Conservation (phyloP, 345 rosid genomes). For the Erodium maritimum region DNA sequence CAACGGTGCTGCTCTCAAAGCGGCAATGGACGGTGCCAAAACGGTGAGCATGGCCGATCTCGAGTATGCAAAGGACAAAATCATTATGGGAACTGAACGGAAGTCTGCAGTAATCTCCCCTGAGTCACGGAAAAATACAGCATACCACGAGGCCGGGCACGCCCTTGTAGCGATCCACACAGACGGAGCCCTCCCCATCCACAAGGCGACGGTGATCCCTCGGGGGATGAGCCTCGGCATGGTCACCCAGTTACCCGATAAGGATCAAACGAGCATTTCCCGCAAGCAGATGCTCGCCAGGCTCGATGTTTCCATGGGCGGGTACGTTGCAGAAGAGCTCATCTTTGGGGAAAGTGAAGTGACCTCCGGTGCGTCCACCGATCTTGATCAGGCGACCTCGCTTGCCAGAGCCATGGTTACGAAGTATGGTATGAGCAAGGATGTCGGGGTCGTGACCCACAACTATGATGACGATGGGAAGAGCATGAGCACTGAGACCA, state of each 20-base stretch:
- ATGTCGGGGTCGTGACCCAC: slow-evolving; percentile 70
- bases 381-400: slow-evolving; percentile 70
- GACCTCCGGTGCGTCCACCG: slow-evolving; percentile 77
- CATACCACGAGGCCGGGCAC: slow-evolving; percentile 97
- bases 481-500: slow-evolving; percentile 96
- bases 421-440: slow-evolving; percentile 80
- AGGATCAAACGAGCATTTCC: slow-evolving; percentile 62
- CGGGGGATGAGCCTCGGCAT: slow-evolving; percentile 92
- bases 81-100: slow-evolving; percentile 96
- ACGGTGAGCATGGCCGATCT: slow-evolving; percentile 81
- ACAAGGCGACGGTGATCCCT: slow-evolving; percentile 92
- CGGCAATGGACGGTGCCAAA: slow-evolving; percentile 93
- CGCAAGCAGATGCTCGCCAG: slow-evolving; percentile 93
- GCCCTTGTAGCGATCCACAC: slow-evolving; percentile 91
- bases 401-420: slow-evolving; percentile 91
- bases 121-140: slow-evolving; percentile 58
- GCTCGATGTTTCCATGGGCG: slow-evolving; percentile 93
- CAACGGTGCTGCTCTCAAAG: slow-evolving; percentile 86
- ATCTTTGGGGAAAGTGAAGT: slow-evolving; percentile 87
- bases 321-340: slow-evolving; percentile 93
- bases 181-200: slow-evolving; percentile 88
- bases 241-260: slow-evolving; percentile 84
- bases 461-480: slow-evolving; percentile 75
- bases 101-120: slow-evolving; percentile 88
- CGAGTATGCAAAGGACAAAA: slow-evolving; percentile 88